phyloP scores from a whole-genome alignment of 148 eudicot genomes.

The Diospyros kaki region DNA sequence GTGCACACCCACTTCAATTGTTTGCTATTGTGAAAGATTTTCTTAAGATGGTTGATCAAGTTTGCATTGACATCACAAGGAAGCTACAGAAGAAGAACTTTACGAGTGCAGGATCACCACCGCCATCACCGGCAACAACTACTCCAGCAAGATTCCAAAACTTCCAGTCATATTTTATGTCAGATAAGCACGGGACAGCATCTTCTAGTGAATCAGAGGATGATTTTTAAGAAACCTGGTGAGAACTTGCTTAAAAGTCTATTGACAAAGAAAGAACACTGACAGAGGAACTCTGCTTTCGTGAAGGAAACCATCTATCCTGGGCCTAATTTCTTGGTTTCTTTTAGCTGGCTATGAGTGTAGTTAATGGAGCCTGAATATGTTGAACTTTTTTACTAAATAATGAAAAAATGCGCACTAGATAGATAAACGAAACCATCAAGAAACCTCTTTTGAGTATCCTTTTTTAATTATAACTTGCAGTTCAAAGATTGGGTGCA shows the following conservation, averaged over 20 bases:
- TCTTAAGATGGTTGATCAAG: slow-evolving; percentile 63
- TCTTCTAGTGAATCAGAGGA: slow-evolving; percentile 43
- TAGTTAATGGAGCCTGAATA: no score
- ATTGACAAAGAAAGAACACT: background rate
- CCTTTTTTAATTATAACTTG: no score
- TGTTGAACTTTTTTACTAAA: no score
- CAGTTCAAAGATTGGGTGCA: no score
- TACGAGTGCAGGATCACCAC: slow-evolving; percentile 24
- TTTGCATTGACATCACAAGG: slow-evolving; percentile 53
- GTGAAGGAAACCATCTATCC: background rate
- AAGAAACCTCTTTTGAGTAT: no score
- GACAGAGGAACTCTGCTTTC: background rate
- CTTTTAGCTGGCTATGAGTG: background rate
- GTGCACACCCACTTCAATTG: slow-evolving; percentile 46
- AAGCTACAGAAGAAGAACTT: slow-evolving; percentile 43
- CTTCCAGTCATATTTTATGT: slow-evolving; percentile 27
- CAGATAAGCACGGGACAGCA: slow-evolving; percentile 17
- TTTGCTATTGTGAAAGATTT: slow-evolving; percentile 69
- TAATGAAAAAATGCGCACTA: no score
- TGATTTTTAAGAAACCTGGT: slow-evolving; percentile 25
- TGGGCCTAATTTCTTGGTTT: background rate
- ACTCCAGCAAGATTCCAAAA: slow-evolving; percentile 26
- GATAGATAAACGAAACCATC: no score
- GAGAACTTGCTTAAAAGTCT: background rate
- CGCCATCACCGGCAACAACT: slow-evolving; percentile 22